phyloP scores from a whole-genome alignment of 2,329 filamentous ascomycete genomes.

The Passalora sequoiae region DNA sequence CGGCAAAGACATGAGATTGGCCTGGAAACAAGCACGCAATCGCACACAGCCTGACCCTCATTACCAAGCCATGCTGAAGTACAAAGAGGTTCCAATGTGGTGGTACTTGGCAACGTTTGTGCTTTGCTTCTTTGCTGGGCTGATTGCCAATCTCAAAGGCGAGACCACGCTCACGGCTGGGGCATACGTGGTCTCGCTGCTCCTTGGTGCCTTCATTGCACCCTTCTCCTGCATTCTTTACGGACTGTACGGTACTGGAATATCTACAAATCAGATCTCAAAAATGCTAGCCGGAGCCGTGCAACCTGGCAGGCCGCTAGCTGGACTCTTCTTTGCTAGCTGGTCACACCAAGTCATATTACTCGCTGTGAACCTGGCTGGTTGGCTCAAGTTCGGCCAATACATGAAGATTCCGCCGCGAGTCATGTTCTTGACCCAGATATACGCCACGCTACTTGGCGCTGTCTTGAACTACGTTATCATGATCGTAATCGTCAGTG shows the following conservation, averaged over 20 bases:
- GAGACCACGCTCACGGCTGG: conserved; percentile 30
- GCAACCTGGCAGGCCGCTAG: conserved; percentile 36
- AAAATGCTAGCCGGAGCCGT: conserved; percentile 50
- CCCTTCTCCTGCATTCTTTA: conserved; percentile 11
- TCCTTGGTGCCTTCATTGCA: conserved; percentile 10
- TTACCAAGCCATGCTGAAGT: conserved; percentile 32
- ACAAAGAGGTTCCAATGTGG: conserved; percentile 30
- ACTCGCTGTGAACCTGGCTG: conserved; percentile 29
- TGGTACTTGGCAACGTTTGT: conserved; percentile 30
- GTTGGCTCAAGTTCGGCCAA: conserved; percentile 36
- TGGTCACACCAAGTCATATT: conserved; percentile 31
- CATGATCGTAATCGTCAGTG: conserved; percentile 41
- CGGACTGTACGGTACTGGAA: conserved; percentile 43
- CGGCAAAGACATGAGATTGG: conserved; percentile 46
- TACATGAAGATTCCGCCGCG: conserved; percentile 37
- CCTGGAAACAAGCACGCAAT: conserved; percentile 19
- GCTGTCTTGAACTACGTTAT: conserved; percentile 45
- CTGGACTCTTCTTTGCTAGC: conserved; percentile 31
- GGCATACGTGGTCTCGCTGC: conserved; percentile 31
- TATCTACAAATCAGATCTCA: conserved; percentile 52
- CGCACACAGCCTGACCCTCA: conserved; percentile 27
- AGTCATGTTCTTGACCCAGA: conserved; percentile 44
- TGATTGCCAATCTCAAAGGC: conserved; percentile 28
- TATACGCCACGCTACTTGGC: conserved; percentile 40
- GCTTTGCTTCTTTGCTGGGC: conserved; percentile 26